These are phyloP conservation scores for Geotrichum restrictum DNA, from an alignment of 1,139 yeast genomes.

Conservation along the genomic window DNA sequence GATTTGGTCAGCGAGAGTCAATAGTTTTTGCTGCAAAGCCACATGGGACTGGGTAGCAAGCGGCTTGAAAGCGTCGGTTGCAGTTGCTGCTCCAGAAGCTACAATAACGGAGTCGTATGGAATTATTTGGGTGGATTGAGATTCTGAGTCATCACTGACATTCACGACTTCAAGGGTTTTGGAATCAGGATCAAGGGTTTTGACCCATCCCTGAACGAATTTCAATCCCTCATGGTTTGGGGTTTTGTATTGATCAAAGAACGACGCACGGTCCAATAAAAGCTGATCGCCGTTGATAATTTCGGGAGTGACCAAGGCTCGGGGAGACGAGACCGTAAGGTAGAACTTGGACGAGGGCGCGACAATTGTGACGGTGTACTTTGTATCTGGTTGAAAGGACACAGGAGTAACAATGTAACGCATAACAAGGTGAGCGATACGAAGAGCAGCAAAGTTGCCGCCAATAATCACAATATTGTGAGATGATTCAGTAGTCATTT, in stretches of 20 bases:
- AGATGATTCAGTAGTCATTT: constrained; percentile 9
- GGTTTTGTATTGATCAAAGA: constrained; percentile 22
- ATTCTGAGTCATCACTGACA: constrained; percentile 34
- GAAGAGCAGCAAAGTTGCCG: constrained; percentile 28
- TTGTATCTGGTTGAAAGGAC: background rate
- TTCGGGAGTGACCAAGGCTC: constrained; percentile 29
- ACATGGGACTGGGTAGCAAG: constrained; percentile 62
- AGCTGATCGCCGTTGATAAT: constrained; percentile 21
- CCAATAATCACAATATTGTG: constrained; percentile 30
- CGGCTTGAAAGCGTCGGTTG: constrained; percentile 76
- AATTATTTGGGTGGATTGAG: constrained; percentile 33
- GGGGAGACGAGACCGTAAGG: constrained; percentile 30
- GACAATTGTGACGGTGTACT: constrained; percentile 24
- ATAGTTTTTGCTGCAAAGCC: constrained; percentile 50
- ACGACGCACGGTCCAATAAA: constrained; percentile 21
- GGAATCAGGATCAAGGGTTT: constrained; percentile 30
- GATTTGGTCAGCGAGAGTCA: constrained; percentile 64
- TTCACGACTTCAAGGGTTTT: constrained; percentile 26
- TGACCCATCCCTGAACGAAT: constrained; percentile 37
- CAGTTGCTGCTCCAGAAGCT: constrained; percentile 69
- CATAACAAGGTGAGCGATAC: constrained; percentile 24
- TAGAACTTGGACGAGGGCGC: constrained; percentile 26
- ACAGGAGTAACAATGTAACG: constrained; percentile 19
- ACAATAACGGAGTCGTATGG: constrained; percentile 70
- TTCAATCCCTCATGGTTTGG: constrained; percentile 1